Percentiles rank a stretch among this genome's conserved stretches.
Conservation (phyloP, 2,329 filamentous ascomycete genomes). For the Microdochium paspali region DNA sequence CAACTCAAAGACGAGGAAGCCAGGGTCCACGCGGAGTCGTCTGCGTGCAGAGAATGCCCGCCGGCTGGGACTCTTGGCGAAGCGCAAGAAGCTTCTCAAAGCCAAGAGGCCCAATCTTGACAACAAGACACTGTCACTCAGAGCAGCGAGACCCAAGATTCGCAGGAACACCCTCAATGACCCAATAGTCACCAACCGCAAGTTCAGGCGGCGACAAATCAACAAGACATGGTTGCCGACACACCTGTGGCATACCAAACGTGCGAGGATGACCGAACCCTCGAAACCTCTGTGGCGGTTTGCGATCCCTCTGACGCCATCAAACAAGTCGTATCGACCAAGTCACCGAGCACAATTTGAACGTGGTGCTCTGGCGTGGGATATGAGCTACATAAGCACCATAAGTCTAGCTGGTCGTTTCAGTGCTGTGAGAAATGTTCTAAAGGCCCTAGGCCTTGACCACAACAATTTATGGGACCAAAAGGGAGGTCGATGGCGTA, state of each 20-base stretch:
- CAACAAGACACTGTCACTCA: constrained; percentile 24
- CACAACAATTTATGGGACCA: constrained; percentile 52
- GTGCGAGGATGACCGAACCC: constrained; percentile 77
- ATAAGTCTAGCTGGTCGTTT: constrained; percentile 65
- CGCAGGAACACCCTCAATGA: constrained; percentile 61
- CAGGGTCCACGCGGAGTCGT: constrained; percentile 44
- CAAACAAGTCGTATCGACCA: constrained; percentile 79
- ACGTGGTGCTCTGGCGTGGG: constrained; percentile 77
- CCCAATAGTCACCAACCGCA: constrained; percentile 43
- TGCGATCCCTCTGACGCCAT: constrained; percentile 74
- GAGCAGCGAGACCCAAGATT: constrained; percentile 51
- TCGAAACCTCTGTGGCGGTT: constrained; percentile 83
- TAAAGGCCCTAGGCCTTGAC: constrained; percentile 56
- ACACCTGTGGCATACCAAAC: constrained; percentile 87
- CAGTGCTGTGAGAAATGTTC: constrained; percentile 52
- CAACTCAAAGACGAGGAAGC: constrained; percentile 53
- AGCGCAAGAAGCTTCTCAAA: constrained; percentile 33
- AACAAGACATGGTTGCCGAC: constrained; percentile 93
- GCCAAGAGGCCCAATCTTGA: constrained; percentile 21
- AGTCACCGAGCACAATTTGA: constrained; percentile 72
- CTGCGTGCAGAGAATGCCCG: constrained; percentile 70
- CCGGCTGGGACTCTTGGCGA: constrained; percentile 54
- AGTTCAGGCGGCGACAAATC: constrained; percentile 76
- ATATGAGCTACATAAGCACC: constrained; percentile 89
- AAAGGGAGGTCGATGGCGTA: constrained; percentile 62